Percentiles rank a stretch among this genome's conserved stretches.
These are phyloP conservation scores for Penicillium bovifimosum DNA, from an alignment of 495 filamentous ascomycete genomes.

Conservation along the genomic window DNA sequence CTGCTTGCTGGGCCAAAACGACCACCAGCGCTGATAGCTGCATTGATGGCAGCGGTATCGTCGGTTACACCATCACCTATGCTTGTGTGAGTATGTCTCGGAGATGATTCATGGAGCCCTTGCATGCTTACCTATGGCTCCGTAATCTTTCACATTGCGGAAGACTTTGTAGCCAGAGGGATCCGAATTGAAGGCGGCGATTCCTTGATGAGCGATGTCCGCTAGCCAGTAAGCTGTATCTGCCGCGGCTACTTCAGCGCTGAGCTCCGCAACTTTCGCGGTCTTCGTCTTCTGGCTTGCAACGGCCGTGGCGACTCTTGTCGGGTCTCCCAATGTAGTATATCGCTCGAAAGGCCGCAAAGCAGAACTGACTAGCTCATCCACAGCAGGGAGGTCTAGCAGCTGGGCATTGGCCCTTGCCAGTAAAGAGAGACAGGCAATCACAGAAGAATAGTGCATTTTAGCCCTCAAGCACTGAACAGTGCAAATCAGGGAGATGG, in stretches of 20 bases:
- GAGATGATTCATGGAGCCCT: background rate
- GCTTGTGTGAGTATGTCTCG: background rate
- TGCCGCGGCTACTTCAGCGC: conserved; percentile 15
- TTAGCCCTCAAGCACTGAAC: conserved; percentile 3
- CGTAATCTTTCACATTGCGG: conserved; percentile 75
- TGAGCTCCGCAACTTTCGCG: background rate
- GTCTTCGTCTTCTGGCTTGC: background rate
- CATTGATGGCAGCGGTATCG: conserved; percentile 60
- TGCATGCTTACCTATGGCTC: conserved; percentile 44
- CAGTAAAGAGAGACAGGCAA: conserved; percentile 10
- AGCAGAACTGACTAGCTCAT: conserved; percentile 17
- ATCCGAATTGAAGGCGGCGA: conserved; percentile 52
- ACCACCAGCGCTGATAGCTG: conserved; percentile 49
- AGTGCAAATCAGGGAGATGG: background rate
- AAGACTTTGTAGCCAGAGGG: conserved; percentile 57
- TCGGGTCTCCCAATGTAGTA: conserved; percentile 10
- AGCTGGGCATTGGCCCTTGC: conserved; percentile 20
- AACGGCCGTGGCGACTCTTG: conserved; percentile 2
- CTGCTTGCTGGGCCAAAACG: conserved; percentile 47
- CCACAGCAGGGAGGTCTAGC: conserved; percentile 19
- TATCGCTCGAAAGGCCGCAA: conserved; percentile 14
- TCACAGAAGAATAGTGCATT: conserved; percentile 16
- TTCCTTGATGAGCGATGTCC: conserved; percentile 58
- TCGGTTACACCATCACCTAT: conserved; percentile 58
- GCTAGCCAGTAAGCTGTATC: conserved; percentile 60